These are phyloP conservation scores for Breynia disticha DNA, from an alignment of 441 rosid species.

Conservation along the genomic window DNA sequence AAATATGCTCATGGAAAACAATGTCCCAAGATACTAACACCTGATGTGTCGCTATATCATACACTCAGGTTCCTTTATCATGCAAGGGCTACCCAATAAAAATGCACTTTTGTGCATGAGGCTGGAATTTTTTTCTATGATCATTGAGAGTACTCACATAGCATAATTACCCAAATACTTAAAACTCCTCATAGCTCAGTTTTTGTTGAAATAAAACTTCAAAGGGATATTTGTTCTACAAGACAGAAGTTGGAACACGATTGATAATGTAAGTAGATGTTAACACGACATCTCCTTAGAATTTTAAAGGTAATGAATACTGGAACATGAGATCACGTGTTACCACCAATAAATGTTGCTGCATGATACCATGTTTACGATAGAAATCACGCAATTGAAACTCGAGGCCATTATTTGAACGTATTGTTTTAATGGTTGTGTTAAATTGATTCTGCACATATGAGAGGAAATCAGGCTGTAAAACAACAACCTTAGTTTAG, in stretches of 20 bases:
- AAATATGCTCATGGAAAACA: too few relatives aligned
- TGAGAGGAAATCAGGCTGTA: neutral
- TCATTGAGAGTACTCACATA: too few relatives aligned
- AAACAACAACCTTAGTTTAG: neutral
- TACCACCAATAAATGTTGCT: neutral
- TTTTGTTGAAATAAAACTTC: neutral
- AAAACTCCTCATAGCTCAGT: too few relatives aligned
- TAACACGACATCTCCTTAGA: neutral
- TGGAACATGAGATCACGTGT: neutral
- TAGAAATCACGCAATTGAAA: neutral
- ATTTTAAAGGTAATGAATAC: neutral
- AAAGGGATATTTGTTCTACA: neutral
- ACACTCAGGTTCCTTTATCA: too few relatives aligned
- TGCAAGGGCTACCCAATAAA: too few relatives aligned
- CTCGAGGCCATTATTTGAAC: neutral
- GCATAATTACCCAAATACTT: too few relatives aligned
- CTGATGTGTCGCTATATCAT: too few relatives aligned
- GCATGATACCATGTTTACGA: neutral
- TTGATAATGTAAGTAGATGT: neutral
- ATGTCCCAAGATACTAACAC: too few relatives aligned
- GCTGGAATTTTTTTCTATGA: too few relatives aligned
- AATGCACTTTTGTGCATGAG: too few relatives aligned
- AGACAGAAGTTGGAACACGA: neutral
- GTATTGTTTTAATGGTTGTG: neutral
- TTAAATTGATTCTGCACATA: neutral